Base-by-base conservation (phyloP, 1,284 basidiomycete species). In the Tylopilus sp. region DNA sequence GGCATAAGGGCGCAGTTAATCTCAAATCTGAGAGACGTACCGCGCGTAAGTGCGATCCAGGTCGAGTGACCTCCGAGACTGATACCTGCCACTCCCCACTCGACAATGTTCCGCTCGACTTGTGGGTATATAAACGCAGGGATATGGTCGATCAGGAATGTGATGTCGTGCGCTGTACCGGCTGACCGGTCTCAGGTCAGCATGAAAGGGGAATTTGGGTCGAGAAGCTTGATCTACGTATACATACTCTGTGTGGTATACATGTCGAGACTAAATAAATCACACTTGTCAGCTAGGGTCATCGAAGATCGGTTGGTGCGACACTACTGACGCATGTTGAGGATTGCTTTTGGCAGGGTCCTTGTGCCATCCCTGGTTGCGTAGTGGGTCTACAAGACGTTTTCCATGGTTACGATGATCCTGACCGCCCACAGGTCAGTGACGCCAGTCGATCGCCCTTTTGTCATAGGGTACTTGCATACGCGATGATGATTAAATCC, bases 81-180 rank as follows among this genome's bases (percentile, higher is more conserved):
- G 55, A 86, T 76, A 0, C 90, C 90, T 1, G 77, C 75, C 1
- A 84, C 70, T 6, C 82, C 81, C 82, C 84, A 95, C 51, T 82
- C 75, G 4, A 71, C 74, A 35, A 96, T 78, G 6, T 59, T 65
- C 11, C 81, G 74, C 55, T 93, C 84, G 12, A 74, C 82, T 18
- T 72, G 60, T 0, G 91, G 91, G 63, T 88, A 96, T 19, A 96
- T 68, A 65, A 86, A 89, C 1, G 83, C 64, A 0, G 86, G 81
- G 3, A 96, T 73, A 61, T 91, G 87, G 63, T 93, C 88, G 53
- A 94, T 85, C 49, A 96, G 65, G 67, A 87, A 84, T 0, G 84
- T 84, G 8, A 91, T 77, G 60, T 96, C 93, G 40, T 77, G 72
- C 3, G 83, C 82, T 0, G 87, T 87, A 4, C 92, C 92, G 50